Evolutionary conservation across 2,329 filamentous ascomycete genomes (phyloP).

Genomic region (Thelonectria olida): DNA sequence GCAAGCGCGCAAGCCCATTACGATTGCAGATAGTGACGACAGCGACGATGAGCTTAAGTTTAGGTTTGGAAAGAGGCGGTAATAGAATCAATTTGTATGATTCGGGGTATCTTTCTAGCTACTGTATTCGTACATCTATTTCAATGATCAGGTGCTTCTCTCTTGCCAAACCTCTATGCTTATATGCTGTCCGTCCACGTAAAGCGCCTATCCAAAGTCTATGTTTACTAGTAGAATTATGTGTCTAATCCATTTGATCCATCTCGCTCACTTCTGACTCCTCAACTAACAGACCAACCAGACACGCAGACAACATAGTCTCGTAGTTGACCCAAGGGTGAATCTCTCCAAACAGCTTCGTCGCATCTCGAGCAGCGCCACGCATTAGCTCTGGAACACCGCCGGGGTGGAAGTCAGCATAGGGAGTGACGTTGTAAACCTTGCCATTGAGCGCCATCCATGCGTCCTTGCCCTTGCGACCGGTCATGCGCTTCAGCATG

Average conservation of each 20-base stretch:
- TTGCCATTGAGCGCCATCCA: slow-evolving; percentile 91
- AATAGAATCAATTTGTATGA: slow-evolving; percentile 30
- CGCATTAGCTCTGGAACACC: slow-evolving; percentile 78
- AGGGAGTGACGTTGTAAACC: slow-evolving; percentile 94
- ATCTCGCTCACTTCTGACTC: slow-evolving; percentile 59
- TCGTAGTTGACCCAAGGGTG: slow-evolving; percentile 80
- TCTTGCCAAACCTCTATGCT: background rate
- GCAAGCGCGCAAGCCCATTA: slow-evolving; percentile 46
- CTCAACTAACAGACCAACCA: slow-evolving; percentile 70
- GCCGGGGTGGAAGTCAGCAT: slow-evolving; percentile 90
- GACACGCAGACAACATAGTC: slow-evolving; percentile 71
- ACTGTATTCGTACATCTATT: slow-evolving; percentile 39
- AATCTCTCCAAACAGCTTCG: slow-evolving; percentile 70
- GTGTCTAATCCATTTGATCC: slow-evolving; percentile 68
- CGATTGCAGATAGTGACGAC: slow-evolving; percentile 53
- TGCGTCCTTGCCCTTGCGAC: slow-evolving; percentile 83
- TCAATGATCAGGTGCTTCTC: background rate
- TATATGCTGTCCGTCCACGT: background rate
- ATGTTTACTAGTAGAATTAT: background rate
- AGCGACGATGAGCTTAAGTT: slow-evolving; percentile 68
- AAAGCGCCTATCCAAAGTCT: slow-evolving; percentile 12
- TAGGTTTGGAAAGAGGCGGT: slow-evolving; percentile 62
- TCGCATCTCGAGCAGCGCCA: slow-evolving; percentile 69
- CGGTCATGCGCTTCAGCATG: slow-evolving; percentile 80
- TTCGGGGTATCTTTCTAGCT: slow-evolving; percentile 43